These are phyloP conservation scores for Escallonia rubra DNA, from an alignment of 129 eudicot genomes.

Conservation along the genomic window DNA sequence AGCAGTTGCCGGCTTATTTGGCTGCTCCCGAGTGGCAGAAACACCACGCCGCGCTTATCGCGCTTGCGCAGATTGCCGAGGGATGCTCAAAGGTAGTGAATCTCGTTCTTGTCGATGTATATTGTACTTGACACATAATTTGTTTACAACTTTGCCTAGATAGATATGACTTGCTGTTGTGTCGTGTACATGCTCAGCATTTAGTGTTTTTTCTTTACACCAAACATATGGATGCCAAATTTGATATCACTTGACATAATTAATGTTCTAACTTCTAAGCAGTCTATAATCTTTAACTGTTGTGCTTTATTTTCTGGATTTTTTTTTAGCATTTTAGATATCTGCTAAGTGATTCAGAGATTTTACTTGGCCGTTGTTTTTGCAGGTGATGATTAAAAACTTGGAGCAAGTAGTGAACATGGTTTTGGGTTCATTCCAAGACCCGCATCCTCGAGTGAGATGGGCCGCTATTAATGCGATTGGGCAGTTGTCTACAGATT, in stretches of 20 bases:
- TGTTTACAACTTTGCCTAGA: too few relatives aligned
- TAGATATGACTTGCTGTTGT: too few relatives aligned
- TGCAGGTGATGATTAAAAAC: constrained; percentile 89
- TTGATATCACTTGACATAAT: too few relatives aligned
- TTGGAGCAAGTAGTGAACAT: constrained; percentile 90
- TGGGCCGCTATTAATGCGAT: constrained; percentile 99
- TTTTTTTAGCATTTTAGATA: too few relatives aligned
- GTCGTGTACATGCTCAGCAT: too few relatives aligned
- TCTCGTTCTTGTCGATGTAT: neutral
- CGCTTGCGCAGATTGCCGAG: constrained; percentile 91
- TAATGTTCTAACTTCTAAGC: too few relatives aligned
- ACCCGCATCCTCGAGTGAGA: constrained; percentile 91
- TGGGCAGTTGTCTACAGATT: constrained; percentile 93
- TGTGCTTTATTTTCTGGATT: too few relatives aligned
- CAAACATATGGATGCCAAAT: too few relatives aligned
- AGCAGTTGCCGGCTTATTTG: constrained; percentile 70
- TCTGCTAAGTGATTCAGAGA: too few relatives aligned
- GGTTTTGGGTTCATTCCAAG: constrained; percentile 92
- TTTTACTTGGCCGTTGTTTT: neutral
- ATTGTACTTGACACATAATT: too few relatives aligned
- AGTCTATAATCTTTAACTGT: too few relatives aligned
- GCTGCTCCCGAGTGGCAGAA: constrained; percentile 97
- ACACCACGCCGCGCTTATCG: constrained; percentile 88
- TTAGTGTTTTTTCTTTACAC: too few relatives aligned
- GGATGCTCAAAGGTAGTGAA: constrained; percentile 79